Base-by-base conservation (phyloP, 1,284 basidiomycete species). In the Cryptococcus sp. region DNA sequence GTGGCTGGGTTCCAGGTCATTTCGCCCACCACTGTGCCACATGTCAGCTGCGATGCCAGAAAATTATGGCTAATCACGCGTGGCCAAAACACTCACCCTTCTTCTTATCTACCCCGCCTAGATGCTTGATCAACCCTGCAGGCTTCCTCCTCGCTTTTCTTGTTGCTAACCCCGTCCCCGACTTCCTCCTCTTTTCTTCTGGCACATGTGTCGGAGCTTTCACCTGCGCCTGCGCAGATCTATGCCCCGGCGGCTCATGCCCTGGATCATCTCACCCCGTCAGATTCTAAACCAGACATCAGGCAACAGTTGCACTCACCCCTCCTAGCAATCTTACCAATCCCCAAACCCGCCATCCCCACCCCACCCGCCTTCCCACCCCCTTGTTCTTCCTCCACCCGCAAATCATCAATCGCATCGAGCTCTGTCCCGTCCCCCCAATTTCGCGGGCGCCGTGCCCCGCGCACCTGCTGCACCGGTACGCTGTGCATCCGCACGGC, bases 1-100 rank as follows among this genome's bases (percentile, higher is more conserved):
- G 85, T 85, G 37, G 79, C 80, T 21, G 92, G 91, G 76, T 98
- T 97, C 90, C 92, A 98, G 65, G 86, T 90, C 95, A 98, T 98
- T 57, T 95, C 91, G 21, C 91, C 91, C 56, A 94, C 84, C 44
- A 89, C 91, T 91, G 45, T 36, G 1, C 15, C 28, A 33, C 28
- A 46, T 33, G 24, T 58, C 45, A 52, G 49, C 49, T 45, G 20
- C 4, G 1, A n/a, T 33, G n/a, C 45, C 9, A 5, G 28, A 16
- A 23, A 46, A 24, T 28, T 9, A n/a, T 20, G 3, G 24, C 16
- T 28, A 3, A 38, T 50, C 21, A n/a, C 6, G 39, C 21, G 20
- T 9, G 13, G 16, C n/a, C n/a, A 53, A 46, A 40, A 13, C 35
- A 78, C 85, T 57, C 60, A 92, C 91, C 86, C 83, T 91, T 93